phyloP scores from a whole-genome alignment of 495 filamentous ascomycete genomes.

The Tuber melanosporum region DNA sequence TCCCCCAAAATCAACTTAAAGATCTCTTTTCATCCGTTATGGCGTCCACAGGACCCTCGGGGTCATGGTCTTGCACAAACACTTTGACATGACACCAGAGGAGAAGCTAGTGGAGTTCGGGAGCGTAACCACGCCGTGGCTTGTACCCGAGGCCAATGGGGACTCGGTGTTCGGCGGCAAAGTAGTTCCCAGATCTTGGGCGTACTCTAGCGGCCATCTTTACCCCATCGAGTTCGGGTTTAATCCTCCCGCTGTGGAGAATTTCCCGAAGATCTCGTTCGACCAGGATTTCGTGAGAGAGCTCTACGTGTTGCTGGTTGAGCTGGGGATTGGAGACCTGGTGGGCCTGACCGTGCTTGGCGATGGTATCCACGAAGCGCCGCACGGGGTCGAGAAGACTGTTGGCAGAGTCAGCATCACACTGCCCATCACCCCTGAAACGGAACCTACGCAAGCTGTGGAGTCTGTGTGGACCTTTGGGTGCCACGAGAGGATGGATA shows the following conservation, averaged over 20 bases:
- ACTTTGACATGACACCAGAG: conserved; percentile 33
- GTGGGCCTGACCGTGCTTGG: conserved; percentile 33
- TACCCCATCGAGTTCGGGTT: conserved; percentile 39
- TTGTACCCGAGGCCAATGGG: conserved; percentile 9
- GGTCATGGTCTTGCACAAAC: conserved; percentile 36
- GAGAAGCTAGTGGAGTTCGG: conserved; percentile 40
- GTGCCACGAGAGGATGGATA: conserved; percentile 34
- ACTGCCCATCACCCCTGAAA: conserved; percentile 22
- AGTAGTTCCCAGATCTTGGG: conserved; percentile 35
- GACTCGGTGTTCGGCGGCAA: conserved; percentile 33
- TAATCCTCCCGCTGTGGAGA: conserved; percentile 17
- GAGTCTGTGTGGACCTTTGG: conserved; percentile 41
- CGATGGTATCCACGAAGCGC: conserved; percentile 15
- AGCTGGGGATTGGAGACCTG: conserved; percentile 24
- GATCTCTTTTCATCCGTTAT: conserved; percentile 31
- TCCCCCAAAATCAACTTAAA: conserved; percentile 5
- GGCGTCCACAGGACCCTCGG: conserved; percentile 30
- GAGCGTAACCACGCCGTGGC: conserved; percentile 36
- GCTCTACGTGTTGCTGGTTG: conserved; percentile 27
- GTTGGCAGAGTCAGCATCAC: conserved; percentile 38
- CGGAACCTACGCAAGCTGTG: conserved; percentile 3
- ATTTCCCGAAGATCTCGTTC: conserved; percentile 26
- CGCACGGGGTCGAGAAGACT: conserved; percentile 32
- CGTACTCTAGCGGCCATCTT: conserved; percentile 27
- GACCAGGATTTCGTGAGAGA: conserved; percentile 30